Evolutionary conservation across 225 moss, liverwort and hornwort genomes (phyloP).

Genomic region (Marchantia polymorpha): DNA sequence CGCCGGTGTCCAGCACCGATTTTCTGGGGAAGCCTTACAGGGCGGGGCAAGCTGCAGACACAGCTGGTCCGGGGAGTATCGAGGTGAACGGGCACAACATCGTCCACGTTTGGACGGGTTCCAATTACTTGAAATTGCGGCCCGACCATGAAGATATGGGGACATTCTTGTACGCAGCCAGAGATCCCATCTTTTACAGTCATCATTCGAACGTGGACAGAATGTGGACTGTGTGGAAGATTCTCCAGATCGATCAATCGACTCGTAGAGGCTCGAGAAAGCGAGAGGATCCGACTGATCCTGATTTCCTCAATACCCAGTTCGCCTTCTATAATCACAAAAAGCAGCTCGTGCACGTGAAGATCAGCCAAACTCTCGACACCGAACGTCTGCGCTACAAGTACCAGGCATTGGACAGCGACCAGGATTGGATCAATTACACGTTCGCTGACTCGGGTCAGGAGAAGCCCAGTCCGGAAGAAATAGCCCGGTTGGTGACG

Average conservation of each 20-base stretch:
- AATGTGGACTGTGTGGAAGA: conserved; percentile 35
- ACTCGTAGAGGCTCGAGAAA: conserved; percentile 23
- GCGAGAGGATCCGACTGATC: not conserved
- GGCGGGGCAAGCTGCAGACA: not conserved
- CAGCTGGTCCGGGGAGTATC: not conserved
- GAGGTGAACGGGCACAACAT: not conserved
- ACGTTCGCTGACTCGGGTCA: conserved; percentile 2
- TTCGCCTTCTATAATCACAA: not conserved
- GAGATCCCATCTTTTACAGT: conserved; percentile 36
- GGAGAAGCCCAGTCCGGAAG: not conserved
- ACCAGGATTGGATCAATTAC: conserved; percentile 35
- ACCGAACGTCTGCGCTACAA: not conserved
- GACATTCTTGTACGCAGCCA: conserved; percentile 20
- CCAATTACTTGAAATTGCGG: conserved; percentile 8
- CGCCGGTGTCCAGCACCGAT: conserved; percentile 23
- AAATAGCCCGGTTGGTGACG: not conserved
- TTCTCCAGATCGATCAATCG: conserved; percentile 1
- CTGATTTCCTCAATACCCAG: not conserved
- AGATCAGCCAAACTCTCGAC: not conserved
- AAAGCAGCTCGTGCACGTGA: not conserved
- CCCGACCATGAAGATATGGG: conserved; percentile 33
- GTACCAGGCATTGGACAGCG: not conserved
- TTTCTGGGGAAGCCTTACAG: conserved; percentile 34
- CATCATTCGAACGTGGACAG: conserved; percentile 41
- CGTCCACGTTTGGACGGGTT: conserved; percentile 46